Conservation (phyloP, 768 basidiomycete genomes). For the Boletus bicolor region DNA sequence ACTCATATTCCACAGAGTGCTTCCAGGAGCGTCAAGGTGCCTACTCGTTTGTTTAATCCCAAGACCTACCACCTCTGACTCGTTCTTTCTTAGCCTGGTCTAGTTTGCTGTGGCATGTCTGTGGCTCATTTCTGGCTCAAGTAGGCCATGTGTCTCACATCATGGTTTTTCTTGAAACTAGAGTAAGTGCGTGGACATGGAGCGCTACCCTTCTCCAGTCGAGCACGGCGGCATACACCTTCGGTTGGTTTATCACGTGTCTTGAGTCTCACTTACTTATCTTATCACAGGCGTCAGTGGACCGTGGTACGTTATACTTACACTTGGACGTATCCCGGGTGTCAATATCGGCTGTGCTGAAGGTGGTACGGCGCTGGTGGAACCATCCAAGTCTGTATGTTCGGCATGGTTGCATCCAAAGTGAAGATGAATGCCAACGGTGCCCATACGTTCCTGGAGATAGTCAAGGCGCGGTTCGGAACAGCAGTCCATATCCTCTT, state of each 20-base stretch:
- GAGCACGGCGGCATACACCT: constrained; percentile 50
- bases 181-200: constrained; percentile 57
- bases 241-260: constrained; percentile 24
- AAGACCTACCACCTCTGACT: not conserved
- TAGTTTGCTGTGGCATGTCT: constrained; percentile 49
- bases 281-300: constrained; percentile 41
- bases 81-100: constrained; percentile 36
- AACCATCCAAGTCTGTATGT: constrained; percentile 52
- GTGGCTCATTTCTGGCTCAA: constrained; percentile 6
- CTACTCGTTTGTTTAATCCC: not conserved
- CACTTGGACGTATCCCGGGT: not conserved
- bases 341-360: not conserved
- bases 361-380: constrained; percentile 53
- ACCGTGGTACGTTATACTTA: constrained; percentile 36
- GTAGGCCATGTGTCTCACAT: not conserved
- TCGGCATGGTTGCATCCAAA: constrained; percentile 51
- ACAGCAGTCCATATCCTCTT: constrained; percentile 47
- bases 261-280: not conserved
- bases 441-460: constrained; percentile 58
- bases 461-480: constrained; percentile 49
- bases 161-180: constrained; percentile 7
- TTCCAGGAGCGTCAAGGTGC: constrained; percentile 44
- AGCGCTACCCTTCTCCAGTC: constrained; percentile 55
- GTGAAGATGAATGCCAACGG: constrained; percentile 60
- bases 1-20: constrained; percentile 33